Evolutionary conservation across 768 basidiomycete species (phyloP), one percentile per base, ranked within the genome.

Genomic region (Calocybe gangraenosa): DNA sequence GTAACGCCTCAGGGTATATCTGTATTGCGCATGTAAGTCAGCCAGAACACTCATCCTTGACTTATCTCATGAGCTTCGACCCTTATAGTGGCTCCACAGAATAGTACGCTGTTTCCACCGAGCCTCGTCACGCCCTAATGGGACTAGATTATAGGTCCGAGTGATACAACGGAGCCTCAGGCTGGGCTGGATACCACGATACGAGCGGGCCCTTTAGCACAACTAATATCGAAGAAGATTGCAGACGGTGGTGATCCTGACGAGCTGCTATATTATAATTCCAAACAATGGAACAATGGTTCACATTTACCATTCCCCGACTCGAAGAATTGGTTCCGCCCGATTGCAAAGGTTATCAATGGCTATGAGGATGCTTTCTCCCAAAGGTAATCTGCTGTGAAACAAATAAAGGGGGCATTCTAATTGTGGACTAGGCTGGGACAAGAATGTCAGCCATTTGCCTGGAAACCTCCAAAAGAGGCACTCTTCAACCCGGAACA

Each of bases 1-100:
- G 34, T 17, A 21, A 35, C 3, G 7, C 36, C n/a, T 7, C n/a
- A 55, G 75, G 70, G 4, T 81, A 71, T 61, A 81, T 82, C 43
- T 81, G 79, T 56, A 67, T 76, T 36, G 78, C 79, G 2, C 76
- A 79, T 58, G 79, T 79, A 54, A 59, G 77, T 19, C 32, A 20
- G 22, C 23, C n/a, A 13, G 10, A 28, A 20, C 10, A n/a, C 11
- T 20, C 20, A 22, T 18, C 25, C 14, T 36, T 19, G 21, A 15
- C 14, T 37, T 13, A 28, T 23, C 7, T 40, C 21, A 32, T 37
- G 2, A 5, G 30, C 11, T 42, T 38, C 34, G 10, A 28, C 25
- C 25, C 11, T 36, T 32, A 11, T 30, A 74, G 70, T 75, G 67
- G 68, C 63, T 75, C 18, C 73, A 73, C 52, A 67, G 71, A 21